Percentiles rank a stretch among this genome's conserved stretches.
These are phyloP conservation scores for Serpula lacrymans DNA, from an alignment of 768 basidiomycete genomes.

Conservation along the genomic window DNA sequence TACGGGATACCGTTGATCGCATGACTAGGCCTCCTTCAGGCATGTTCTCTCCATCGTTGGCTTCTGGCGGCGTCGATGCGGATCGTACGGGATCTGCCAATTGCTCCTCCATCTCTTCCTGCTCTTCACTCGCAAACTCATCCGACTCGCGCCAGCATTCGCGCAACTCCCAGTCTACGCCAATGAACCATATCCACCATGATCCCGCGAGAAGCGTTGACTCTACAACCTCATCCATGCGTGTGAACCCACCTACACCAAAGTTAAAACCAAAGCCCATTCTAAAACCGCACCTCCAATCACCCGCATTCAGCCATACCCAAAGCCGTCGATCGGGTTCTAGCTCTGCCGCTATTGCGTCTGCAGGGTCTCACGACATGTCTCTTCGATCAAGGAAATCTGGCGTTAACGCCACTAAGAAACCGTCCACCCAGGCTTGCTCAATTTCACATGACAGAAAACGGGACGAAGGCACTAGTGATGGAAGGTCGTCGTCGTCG, in stretches of 20 bases:
- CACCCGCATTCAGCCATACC: not conserved
- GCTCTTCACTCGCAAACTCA: slow-evolving; percentile 13
- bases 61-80: slow-evolving; percentile 2
- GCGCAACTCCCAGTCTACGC: slow-evolving; percentile 6
- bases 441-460: slow-evolving; percentile 9
- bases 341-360: too few relatives aligned
- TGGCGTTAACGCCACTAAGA: slow-evolving; percentile 1
- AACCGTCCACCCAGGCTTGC: slow-evolving; percentile 17
- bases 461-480: not conserved
- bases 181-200: slow-evolving; percentile 7
- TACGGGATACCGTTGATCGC: slow-evolving; percentile 68
- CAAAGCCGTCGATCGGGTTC: not conserved
- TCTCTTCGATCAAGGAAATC: too few relatives aligned
- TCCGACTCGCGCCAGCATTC: slow-evolving; percentile 9
- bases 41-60: slow-evolving; percentile 4
- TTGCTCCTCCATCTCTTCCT: slow-evolving; percentile 18
- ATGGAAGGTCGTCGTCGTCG: too few relatives aligned
- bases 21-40: slow-evolving; percentile 61
- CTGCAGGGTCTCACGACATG: too few relatives aligned
- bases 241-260: slow-evolving; percentile 17
- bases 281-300: slow-evolving; percentile 16
- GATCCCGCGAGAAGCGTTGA: slow-evolving; percentile 5
- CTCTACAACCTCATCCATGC: slow-evolving; percentile 7
- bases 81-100: slow-evolving; percentile 2
- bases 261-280: slow-evolving; percentile 30